Base-by-base conservation (phyloP, 2,329 filamentous ascomycete species). In the Fusarium albidum region DNA sequence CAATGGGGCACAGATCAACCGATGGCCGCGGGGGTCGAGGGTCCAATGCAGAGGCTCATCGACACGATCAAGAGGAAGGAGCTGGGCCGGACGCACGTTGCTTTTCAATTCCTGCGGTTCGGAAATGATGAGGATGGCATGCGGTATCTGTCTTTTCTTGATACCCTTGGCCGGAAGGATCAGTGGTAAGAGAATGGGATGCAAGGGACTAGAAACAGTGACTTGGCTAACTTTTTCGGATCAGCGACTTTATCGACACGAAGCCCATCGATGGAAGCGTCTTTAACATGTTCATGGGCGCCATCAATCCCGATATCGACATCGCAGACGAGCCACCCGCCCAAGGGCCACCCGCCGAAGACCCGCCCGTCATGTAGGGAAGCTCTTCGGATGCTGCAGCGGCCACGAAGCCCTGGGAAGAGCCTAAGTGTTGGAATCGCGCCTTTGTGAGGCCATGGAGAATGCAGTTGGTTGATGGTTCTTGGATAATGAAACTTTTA, bases 211-310 rank as follows among this genome's bases (percentile, higher is more conserved):
- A 6, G 10, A n/a, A 9, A 2, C 21, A 4, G 4, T 21, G 21
- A 21, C 7, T 7, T 21, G 21, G 21, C 21, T 21, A 21, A 21
- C 21, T 21, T 4, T 10, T 34, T 28, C 17, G 11, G 6, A 14
- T 12, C 18, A 57, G 55, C 14, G 55, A 59, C 7, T 56, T 45
- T 11, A 40, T 59, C 3, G 52, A 59, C 29, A 59, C 55, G 11
- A 49, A 59, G 14, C 17, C 46, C 3, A 49, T 40, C 32, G 21
- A 59, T 25, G 49, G 42, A 4, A 51, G 56, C 26, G 27, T 59
- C 9, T 46, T 42, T 9, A 37, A 49, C 1, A 55, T 56, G 39
- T 49, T 59, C 31, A 39, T 52, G 1, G 55, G 39, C 3, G 27
- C 52, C 4, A 31, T 59, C 12, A 21, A 44, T 11, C 1, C 17